Base-by-base conservation (phyloP, 1,284 basidiomycete genomes). In the Ustilago nuda region DNA sequence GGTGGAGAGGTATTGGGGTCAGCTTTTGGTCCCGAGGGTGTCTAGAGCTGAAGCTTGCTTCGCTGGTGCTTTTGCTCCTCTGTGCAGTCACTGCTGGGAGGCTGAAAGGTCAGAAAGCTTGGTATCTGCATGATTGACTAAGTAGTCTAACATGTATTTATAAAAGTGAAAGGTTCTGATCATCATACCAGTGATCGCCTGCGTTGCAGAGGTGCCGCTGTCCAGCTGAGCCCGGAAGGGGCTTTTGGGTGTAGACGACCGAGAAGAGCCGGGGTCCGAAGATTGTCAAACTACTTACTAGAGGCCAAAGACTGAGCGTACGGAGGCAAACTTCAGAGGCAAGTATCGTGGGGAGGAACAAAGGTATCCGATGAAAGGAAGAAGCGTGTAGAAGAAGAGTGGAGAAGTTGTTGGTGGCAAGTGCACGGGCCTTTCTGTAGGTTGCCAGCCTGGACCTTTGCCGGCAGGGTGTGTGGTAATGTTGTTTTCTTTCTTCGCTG, bases 121-220 rank as follows among this genome's bases (percentile, higher is more conserved):
- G 48, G 64, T 66, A 51, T 72, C 70, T 67, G 70, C 70, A 72
- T 55, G 59, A 45, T 69, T 68, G 41, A 65, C 73, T 76, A 71
- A 63, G 73, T 55, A 76, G 73, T 76, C 73, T 76, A 76, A 76
- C 73, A 76, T 76, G 73, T 76, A 71, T 71, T 76, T 66, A 23
- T 63, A 46, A 76, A 76, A 76, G 68, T 67, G 73, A 67, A 67
- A 71, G 72, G 65, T 76, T 71, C 68, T 68, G 68, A 62, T 71
- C 73, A 76, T 76, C 72, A 70, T 70, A 63, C 41, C n/a, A 6
- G 43, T 6, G 43, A 45, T 6, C 7, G n/a, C 17, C 19, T 19
- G 43, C 17, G 8, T 17, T 45, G n/a, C 43, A 45, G 57, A 48
- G 33, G 27, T 35, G 39, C 43, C 57, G 48, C n/a, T 27, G 27